Base-by-base conservation (phyloP, 805 yeast genomes). In the Nematodospora valgi region DNA sequence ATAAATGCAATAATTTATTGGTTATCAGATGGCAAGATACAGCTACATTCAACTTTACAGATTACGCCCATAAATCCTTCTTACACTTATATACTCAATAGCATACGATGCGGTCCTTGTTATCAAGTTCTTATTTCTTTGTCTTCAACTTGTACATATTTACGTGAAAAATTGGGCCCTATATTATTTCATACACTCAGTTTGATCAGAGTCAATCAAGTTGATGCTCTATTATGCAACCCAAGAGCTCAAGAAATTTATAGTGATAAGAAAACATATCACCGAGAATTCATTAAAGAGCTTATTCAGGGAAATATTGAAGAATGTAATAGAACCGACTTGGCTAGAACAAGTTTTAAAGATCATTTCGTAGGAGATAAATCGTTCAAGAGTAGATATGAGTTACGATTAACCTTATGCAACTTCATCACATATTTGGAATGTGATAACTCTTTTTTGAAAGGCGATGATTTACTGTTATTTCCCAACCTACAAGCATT, bases 151-250 rank as follows among this genome's bases (percentile, higher is more conserved):
- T 58, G 64, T 31, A 34, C 31, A 8, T 35, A 34, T 6, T 38
- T 60, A 3, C 44, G 65, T 12, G 28, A 24, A 10, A 33, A 43
- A 11, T 32, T 55, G 10, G 59, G 55, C 0, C 48, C 47, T 6
- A 16, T 33, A 2, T 14, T 58, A 13, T 59, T 56, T 33, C 30
- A 30, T 6, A 39, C 41, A 12, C 12, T 51, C 5, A 60, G 65
- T 35, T 39, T 60, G 27, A 45, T 58, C 5, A 35, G 66, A 16
- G 26, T 36, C 15, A 58, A 56, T 35, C 56, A 52, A 33, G 37
- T 52, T 2, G 66, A 60, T 40, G 49, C 54, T 3, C 35, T 56
- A 6, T 36, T 59, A 27, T 42, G 48, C 1, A 38, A 38, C 26
- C 59, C 62, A 15, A 43, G 39, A 23, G 20, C 40, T 4, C 45